Evolutionary conservation across 169 alveolate genomes (phyloP), one percentile per base, ranked within the genome.

Genomic region (Besnoitia besnoiti): DNA sequence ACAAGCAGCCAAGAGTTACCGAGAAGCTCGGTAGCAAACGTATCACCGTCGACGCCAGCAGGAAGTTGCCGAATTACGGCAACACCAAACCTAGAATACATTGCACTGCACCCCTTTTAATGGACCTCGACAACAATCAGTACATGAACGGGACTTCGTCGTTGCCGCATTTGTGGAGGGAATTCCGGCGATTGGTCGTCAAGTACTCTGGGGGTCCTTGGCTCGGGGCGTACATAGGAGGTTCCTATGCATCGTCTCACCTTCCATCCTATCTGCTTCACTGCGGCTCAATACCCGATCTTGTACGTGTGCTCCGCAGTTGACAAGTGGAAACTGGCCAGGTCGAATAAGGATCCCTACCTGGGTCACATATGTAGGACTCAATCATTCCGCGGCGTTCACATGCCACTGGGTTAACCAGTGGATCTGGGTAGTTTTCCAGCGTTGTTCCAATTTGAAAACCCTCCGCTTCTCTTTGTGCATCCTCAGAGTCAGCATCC

Each of bases 291-390:
- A 67, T 77, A 91, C 94, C 33, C 80, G 79, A 40, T 91, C 94
- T 91, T 35, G 14, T 16, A 16, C 5, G 35, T 30, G 73, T 12
- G 35, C n/a, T 33, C 49, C 33, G 33, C 73, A 46, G 39, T 40
- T 10, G 55, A 30, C 47, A 27, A 19, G 21, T 16, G 87, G 24
- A 30, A 0, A 12, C 14, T 10, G 0, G 27, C 8, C 35, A 7
- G 51, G 42, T 16, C 33, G 0, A 49, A 27, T 0, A 5, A 5
- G 39, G 61, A 0, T 2, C 44, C 76, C 19, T 61, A 93, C 95
- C 95, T 49, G 95, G 95, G 88, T 93, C 95, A 44, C 95, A 93
- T 10, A 93, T 89, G 62, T 79, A 93, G 42, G 95, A 93, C 19
- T 62, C 91, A 8, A 46, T 80, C 93, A 88, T 76, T 33, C 95